Base-by-base conservation (phyloP, 768 basidiomycete species). In the Tricholoma saponaceum region DNA sequence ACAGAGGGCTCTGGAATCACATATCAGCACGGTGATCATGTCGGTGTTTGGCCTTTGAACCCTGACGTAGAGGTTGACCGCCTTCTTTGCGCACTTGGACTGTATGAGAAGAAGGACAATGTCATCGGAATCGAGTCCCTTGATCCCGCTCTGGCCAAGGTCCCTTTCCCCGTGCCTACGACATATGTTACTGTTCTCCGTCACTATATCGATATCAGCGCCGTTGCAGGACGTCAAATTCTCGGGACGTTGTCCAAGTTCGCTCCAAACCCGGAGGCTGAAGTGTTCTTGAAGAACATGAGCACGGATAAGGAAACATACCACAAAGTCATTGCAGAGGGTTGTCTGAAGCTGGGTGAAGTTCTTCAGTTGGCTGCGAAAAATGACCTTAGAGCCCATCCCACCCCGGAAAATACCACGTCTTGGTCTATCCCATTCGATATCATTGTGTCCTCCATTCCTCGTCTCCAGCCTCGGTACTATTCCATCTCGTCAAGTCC, bases 11-110 rank as follows among this genome's bases (percentile, higher is more conserved):
- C 95, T 43, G 95, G 95, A 37, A 92, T 98, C 66, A 92, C 89
- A n/a, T 99, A 99, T 72, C 96, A 98, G 70, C 95, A 98, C 58
- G 97, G 97, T 54, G 97, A 99, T 70, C 97, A 99, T 67, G 87
- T 97, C 62, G 97, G 94, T 58, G 83, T 99, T 54, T 99, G 96
- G 96, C 96, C 97, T 12, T 85, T 86, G 56, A 99, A 99, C 74
- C 84, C 96, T 7, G 92, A 97, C 60, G 70, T 87, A 47, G 95
- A 98, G 67, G 95, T 98, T 44, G 85, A 92, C 54, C 88, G 95
- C 56, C 83, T 97, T 23, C 82, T 99, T 18, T 87, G 83, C 60
- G 83, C 88, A 39, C 86, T 99, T 50, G 96, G 95, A 23, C 80
- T 99, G 10, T 79, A 81, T 62, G 80, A 87, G 59, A 92, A 92